These are phyloP conservation scores for Tricholoma saponaceum DNA, from an alignment of 768 basidiomycete species.

Conservation along the genomic window DNA sequence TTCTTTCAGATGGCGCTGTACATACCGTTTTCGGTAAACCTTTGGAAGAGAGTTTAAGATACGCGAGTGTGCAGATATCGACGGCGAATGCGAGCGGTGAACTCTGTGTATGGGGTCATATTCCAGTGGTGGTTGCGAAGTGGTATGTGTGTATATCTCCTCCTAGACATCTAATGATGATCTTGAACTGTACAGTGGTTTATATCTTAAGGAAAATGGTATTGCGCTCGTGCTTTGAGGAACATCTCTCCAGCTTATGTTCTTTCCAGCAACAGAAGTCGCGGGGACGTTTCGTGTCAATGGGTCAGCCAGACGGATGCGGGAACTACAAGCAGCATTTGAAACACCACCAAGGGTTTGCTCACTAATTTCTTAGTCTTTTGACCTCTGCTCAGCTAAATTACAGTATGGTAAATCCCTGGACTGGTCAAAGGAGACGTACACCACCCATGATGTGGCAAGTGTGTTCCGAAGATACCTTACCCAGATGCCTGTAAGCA, in stretches of 20 bases:
- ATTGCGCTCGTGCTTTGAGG: conserved; percentile 10
- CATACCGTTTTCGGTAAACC: conserved; percentile 76
- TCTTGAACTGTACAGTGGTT: conserved; percentile 48
- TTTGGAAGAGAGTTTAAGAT: conserved; percentile 76
- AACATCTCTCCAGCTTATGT: conserved; percentile 3
- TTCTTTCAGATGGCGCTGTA: background rate
- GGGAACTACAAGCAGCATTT: conserved; percentile 88
- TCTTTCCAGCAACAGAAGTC: conserved; percentile 72
- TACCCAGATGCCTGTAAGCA: conserved; percentile 91
- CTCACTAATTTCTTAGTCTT: conserved; percentile 6
- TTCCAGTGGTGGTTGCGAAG: conserved; percentile 97
- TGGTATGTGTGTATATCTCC: conserved; percentile 52
- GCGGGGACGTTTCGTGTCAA: conserved; percentile 94
- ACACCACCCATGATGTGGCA: conserved; percentile 95
- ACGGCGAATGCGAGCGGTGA: conserved; percentile 81
- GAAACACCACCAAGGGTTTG: conserved; percentile 83
- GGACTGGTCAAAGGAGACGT: conserved; percentile 83
- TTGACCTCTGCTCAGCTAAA: conserved; percentile 2
- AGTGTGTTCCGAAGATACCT: conserved; percentile 95
- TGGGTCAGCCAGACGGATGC: conserved; percentile 94
- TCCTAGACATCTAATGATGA: conserved; percentile 2
- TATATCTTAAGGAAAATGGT: conserved; percentile 95
- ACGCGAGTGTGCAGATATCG: conserved; percentile 91
- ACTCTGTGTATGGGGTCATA: conserved; percentile 88
- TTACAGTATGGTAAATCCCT: conserved; percentile 87